Base-by-base conservation (phyloP, 495 filamentous ascomycete genomes). In the Cetradonia linearis region DNA sequence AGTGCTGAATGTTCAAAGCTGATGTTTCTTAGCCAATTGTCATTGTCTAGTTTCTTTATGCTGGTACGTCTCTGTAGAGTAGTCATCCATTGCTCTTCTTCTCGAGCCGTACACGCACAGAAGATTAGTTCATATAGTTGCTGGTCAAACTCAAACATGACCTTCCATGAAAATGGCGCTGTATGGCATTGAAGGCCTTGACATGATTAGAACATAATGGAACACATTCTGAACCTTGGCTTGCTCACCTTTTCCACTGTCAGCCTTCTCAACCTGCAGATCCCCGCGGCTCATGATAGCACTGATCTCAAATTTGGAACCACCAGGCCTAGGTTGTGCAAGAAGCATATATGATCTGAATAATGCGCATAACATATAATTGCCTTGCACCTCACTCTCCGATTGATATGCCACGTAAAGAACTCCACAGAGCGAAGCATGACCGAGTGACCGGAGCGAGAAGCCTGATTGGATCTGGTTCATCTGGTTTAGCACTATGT, bases 141-240 rank as follows among this genome's bases (percentile, higher is more conserved):
- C 62, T 88, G 79, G 48, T 86, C 78, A 46, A 81, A 78, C 65
- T 91, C 86, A 65, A 97, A 96, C 18, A 87, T 75, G n/a, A 96
- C 68, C 70, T 96, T 98, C 92, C 91, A 97, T 2, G 90, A 91
- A 69, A 88, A 88, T 14, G 85, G 82, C 25, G 87, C 89, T 23
- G 84, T 88, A 67, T 92, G 82, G 68, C 90, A 96, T 73, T 86
- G 87, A 8, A 96, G 71, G 2, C 91, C 91, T 95, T 63, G 52
- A 18, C 36, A 18, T 28, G 11, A 58, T 69, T 47, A 70, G 56
- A 25, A 46, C 42, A 46, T 46, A 25, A 46, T 46, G 13, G 20
- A n/a, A 46, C 9, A 46, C 20, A 20, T 10, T 46, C 8, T 46
- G n/a, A 34, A 33, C 14, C 28, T 34, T 14, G 27, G 7, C 20